These are phyloP conservation scores for Colletotrichum sp. DNA, from an alignment of 2,329 filamentous ascomycete genomes.

Conservation along the genomic window DNA sequence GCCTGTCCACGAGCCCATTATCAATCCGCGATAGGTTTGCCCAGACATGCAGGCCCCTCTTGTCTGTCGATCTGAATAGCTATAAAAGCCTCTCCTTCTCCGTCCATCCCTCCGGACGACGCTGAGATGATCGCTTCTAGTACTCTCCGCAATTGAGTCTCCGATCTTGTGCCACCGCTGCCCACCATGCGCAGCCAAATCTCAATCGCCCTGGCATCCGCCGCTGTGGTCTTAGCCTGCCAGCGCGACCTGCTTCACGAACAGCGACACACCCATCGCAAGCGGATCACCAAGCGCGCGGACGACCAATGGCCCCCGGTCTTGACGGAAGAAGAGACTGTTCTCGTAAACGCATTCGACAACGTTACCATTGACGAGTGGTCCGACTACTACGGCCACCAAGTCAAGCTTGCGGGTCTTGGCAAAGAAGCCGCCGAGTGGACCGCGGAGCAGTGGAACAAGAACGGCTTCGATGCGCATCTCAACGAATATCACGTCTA, in stretches of 20 bases:
- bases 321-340: conserved; percentile 33
- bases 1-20: neutral
- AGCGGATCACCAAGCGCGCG: conserved; percentile 32
- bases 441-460: conserved; percentile 39
- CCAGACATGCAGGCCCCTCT: neutral
- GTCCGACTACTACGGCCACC: conserved; percentile 42
- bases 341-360: conserved; percentile 40
- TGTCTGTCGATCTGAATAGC: neutral
- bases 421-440: conserved; percentile 41
- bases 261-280: conserved; percentile 34
- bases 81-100: neutral
- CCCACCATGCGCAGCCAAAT: conserved; percentile 7
- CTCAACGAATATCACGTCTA: conserved; percentile 60
- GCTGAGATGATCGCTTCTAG: neutral
- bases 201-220: conserved; percentile 20
- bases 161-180: neutral
- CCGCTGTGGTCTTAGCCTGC: conserved; percentile 29
- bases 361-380: conserved; percentile 40
- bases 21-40: neutral
- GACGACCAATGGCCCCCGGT: conserved; percentile 37
- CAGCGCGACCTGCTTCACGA: conserved; percentile 30
- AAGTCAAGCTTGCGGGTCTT: conserved; percentile 40
- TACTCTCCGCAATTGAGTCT: neutral
- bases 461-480: conserved; percentile 36
- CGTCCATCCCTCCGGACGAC: neutral